Evolutionary conservation across 1,284 basidiomycete species (phyloP).

Genomic region (Sporisorium scitamineum): DNA sequence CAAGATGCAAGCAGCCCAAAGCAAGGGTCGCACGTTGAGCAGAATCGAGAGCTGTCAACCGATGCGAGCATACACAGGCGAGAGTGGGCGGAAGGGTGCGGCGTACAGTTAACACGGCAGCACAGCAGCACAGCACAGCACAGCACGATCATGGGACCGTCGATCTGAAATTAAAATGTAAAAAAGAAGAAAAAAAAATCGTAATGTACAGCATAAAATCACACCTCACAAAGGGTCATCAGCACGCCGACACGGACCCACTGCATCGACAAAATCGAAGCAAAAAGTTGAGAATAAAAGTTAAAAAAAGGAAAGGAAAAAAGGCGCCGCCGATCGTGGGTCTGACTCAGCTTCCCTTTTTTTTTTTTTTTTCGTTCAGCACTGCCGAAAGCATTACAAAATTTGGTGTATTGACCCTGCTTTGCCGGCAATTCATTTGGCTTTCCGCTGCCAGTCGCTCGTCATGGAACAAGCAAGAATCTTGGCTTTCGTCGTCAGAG

Average conservation of each 20-base stretch:
- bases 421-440: background rate
- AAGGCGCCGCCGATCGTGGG: background rate
- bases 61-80: slow-evolving; percentile 16
- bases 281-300: slow-evolving; percentile 3
- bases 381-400: background rate
- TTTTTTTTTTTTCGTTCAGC: background rate
- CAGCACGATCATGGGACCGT: slow-evolving; percentile 3
- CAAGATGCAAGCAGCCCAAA: too few species aligned
- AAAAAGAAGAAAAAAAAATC: background rate
- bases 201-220: background rate
- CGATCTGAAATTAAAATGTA: background rate
- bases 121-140: background rate
- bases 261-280: background rate
- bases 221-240: background rate
- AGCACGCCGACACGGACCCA: background rate
- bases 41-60: slow-evolving; percentile 38
- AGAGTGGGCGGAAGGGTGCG: background rate
- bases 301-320: background rate
- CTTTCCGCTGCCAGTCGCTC: background rate
- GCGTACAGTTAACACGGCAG: background rate
- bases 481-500: slow-evolving; percentile 3
- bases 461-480: too few species aligned
- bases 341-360: background rate
- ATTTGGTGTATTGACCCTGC: slow-evolving; percentile 1
- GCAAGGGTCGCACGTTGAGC: slow-evolving; percentile 33